These are phyloP conservation scores for Penstemon eatonii DNA, from an alignment of 257 asterid species.

Conservation along the genomic window DNA sequence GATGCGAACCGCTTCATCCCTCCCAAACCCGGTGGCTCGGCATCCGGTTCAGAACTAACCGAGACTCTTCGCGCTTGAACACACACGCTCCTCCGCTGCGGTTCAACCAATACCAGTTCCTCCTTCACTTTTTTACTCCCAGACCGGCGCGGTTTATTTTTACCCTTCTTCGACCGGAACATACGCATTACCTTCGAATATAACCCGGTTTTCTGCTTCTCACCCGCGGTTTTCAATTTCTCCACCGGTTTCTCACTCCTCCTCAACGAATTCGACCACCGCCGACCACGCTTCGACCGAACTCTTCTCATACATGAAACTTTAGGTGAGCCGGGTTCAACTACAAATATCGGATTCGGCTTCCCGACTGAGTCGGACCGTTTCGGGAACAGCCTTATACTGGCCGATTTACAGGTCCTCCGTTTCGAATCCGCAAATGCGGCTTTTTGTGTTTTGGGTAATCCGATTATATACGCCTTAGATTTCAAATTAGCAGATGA, in stretches of 20 bases:
- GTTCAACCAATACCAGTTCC: constrained; percentile 33
- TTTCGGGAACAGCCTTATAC: constrained; percentile 59
- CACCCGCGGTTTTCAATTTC: constrained; percentile 35
- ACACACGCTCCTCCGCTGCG: constrained; percentile 41
- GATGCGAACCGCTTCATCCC: constrained; percentile 65
- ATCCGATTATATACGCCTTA: constrained; percentile 59
- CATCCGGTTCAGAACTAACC: constrained; percentile 32
- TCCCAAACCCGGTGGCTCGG: constrained; percentile 68
- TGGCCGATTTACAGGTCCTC: constrained; percentile 43
- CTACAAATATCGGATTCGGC: constrained; percentile 29
- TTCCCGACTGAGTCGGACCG: constrained; percentile 47
- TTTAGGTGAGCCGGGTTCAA: constrained; percentile 89
- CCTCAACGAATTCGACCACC: constrained; percentile 46
- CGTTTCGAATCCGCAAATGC: constrained; percentile 48
- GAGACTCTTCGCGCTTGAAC: constrained; percentile 33
- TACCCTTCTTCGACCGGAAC: constrained; percentile 43
- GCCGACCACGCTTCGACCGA: constrained; percentile 74
- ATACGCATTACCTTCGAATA: constrained; percentile 48
- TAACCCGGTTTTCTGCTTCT: constrained; percentile 52
- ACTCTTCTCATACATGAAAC: constrained; percentile 95
- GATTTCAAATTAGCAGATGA: constrained; percentile 45
- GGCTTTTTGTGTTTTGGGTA: constrained; percentile 75
- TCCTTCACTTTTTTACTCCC: constrained; percentile 37
- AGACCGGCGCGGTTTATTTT: constrained; percentile 30
- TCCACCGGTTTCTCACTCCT: constrained; percentile 40